Evolutionary conservation across 495 filamentous ascomycete genomes (phyloP), one percentile per base, ranked within the genome.

Genomic region (Pseudotulostoma volvatum): DNA sequence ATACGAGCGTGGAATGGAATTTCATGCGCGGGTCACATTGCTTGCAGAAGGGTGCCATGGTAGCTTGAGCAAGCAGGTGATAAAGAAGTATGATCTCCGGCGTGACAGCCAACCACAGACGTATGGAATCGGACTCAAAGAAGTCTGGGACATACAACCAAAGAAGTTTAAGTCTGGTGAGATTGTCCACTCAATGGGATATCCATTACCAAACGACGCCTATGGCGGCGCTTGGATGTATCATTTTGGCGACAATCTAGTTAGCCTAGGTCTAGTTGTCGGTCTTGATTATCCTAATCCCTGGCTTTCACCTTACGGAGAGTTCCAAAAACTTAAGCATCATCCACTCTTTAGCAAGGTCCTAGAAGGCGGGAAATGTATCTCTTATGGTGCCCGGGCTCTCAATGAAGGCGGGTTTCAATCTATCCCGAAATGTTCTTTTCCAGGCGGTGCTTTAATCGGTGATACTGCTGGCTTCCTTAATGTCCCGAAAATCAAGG

Each of bases 211-310:
- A 5, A 67, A 60, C 49, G 79, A 94, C 55, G 93, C 86, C 3
- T 99, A 99, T 45, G 90, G 90, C 46, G 90, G 90, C 47, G 84
- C 81, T 30, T 99, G 81, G 81, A 84, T 99, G 77, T 99, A 99
- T 50, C 90, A 99, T 57, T 97, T 96, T 53, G 90, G 86, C 15
- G 87, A 96, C 45, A 96, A 96, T 57, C 74, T 95, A 47, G 90
- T 96, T 46, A 88, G 81, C 49, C 70, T 99, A 33, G 90, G 90
- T 9, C 69, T 95, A 21, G 90, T 99, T 13, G 83, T 93, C 19
- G 90, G 88, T 18, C 70, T 99, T 20, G 90, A 99, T 61, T 99
- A 96, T 51, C 70, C 80, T 18, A 99, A 99, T 57, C 92, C 90
- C 0, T 99, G 86, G 81, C 70, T 99, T 13, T 85, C 84, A 0